phyloP scores from a whole-genome alignment of 257 asterid species.

The Solanum sejunctum region DNA sequence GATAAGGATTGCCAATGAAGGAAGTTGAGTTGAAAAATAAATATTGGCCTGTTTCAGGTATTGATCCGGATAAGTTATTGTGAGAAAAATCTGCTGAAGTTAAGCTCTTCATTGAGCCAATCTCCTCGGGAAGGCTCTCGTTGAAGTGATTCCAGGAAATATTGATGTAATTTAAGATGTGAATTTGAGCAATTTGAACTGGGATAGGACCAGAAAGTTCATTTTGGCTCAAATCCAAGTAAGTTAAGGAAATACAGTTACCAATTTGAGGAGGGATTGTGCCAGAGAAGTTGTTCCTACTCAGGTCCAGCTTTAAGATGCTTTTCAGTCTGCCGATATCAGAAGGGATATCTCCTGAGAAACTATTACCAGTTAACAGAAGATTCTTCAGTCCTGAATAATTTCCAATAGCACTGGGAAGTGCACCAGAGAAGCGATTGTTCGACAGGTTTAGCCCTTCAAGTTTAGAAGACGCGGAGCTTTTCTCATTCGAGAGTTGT shows the following conservation, averaged over 20 bases:
- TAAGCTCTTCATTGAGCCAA: constrained; percentile 31
- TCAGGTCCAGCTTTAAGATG: constrained; percentile 22
- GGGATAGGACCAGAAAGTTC: constrained; percentile 33
- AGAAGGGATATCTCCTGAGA: constrained; percentile 23
- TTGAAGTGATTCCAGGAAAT: constrained; percentile 28
- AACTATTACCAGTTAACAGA: constrained; percentile 16
- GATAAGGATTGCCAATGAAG: constrained; percentile 27
- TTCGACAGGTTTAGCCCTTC: constrained; percentile 24
- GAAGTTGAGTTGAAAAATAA: constrained; percentile 26
- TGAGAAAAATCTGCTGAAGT: constrained; percentile 44
- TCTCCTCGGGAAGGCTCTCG: constrained; percentile 25
- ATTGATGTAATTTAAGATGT: constrained; percentile 28
- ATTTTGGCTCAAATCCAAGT: constrained; percentile 30
- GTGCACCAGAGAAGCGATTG: constrained; percentile 18
- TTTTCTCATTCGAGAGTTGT: constrained; percentile 1
- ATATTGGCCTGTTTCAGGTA: constrained; percentile 35
- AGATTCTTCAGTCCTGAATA: constrained; percentile 25
- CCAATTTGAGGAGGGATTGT: constrained; percentile 19
- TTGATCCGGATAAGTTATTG: constrained; percentile 32
- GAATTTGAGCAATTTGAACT: constrained; percentile 22
- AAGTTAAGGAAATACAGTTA: constrained; percentile 20
- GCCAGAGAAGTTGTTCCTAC: constrained; percentile 25
- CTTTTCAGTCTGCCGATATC: constrained; percentile 18
- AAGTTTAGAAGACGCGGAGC: constrained; percentile 6
- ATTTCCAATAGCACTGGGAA: constrained; percentile 21